Evolutionary conservation across 139 green algal genomes (phyloP).

Genomic region (Edaphochlamys debaryana): DNA sequence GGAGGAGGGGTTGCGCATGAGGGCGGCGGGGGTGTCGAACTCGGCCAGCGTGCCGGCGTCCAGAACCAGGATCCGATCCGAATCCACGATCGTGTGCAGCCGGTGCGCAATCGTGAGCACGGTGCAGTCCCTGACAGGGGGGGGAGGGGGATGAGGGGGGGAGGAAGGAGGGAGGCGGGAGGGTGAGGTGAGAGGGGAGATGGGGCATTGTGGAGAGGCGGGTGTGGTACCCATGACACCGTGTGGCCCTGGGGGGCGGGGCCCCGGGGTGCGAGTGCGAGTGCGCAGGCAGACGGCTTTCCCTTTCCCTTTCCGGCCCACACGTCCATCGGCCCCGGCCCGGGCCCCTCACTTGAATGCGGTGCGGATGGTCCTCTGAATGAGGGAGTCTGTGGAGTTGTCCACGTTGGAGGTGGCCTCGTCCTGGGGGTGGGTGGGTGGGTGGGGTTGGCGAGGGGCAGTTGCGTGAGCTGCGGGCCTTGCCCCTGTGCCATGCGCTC

Average conservation of each 20-base stretch:
- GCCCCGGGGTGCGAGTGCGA: too few species aligned
- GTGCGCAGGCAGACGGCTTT: too few species aligned
- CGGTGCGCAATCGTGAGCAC: conserved; percentile 75
- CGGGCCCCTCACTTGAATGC: conserved; percentile 52
- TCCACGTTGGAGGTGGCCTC: conserved; percentile 76
- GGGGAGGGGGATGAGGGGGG: not conserved
- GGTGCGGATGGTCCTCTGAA: conserved; percentile 64
- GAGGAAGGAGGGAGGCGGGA: not conserved
- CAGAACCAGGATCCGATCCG: conserved; percentile 76
- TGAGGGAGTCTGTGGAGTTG: conserved; percentile 64
- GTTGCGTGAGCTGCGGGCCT: too few species aligned
- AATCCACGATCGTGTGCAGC: conserved; percentile 85
- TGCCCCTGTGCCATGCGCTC: too few species aligned
- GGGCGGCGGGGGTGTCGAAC: conserved; percentile 66
- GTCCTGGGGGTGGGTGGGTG: conserved; percentile 26
- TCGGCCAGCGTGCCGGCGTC: conserved; percentile 68
- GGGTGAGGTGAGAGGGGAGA: conserved; percentile 7
- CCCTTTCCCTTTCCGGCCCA: too few species aligned
- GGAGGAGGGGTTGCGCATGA: conserved; percentile 44
- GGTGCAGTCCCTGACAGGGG: conserved; percentile 49
- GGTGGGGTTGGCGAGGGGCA: not conserved
- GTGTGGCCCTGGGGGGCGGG: too few species aligned
- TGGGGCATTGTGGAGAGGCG: too few species aligned
- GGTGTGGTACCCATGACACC: too few species aligned
- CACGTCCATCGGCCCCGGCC: too few species aligned